Evolutionary conservation across 306 rosid species (phyloP).

Genomic region (Cucumis cinereus): DNA sequence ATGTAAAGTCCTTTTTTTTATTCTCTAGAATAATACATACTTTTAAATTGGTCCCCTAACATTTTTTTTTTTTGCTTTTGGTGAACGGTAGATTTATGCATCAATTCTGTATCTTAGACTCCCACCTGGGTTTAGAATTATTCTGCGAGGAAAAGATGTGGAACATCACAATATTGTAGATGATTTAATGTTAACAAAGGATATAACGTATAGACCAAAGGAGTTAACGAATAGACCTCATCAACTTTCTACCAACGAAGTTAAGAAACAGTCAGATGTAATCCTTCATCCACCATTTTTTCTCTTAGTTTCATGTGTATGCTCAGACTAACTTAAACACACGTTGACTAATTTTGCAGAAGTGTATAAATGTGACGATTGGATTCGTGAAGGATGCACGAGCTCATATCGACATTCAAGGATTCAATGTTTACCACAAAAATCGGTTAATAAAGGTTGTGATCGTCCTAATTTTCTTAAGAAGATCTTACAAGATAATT

Average conservation of each 20-base stretch:
- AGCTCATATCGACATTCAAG: constrained; percentile 80
- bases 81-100: constrained; percentile 51
- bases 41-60: background rate
- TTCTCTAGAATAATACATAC: too few relatives aligned
- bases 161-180: constrained; percentile 84
- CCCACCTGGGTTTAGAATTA: constrained; percentile 64
- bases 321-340: too few relatives aligned
- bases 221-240: too few relatives aligned
- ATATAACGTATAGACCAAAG: constrained; percentile 64
- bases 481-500: too few relatives aligned
- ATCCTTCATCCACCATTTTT: background rate
- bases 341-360: constrained; percentile 20
- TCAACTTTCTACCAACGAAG: constrained; percentile 33
- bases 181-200: constrained; percentile 91
- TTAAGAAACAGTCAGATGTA: constrained; percentile 52
- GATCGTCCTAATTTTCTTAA: too few relatives aligned
- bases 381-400: constrained; percentile 96
- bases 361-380: constrained; percentile 65
- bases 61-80: background rate
- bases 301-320: too few relatives aligned
- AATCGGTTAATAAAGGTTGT: constrained; percentile 76
- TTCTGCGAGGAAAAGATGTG: constrained; percentile 73
- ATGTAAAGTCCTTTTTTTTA: too few relatives aligned
- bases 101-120: constrained; percentile 76
- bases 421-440: constrained; percentile 88